Base-by-base conservation (phyloP, 129 eudicot species). In the Centaurea solstitialis region DNA sequence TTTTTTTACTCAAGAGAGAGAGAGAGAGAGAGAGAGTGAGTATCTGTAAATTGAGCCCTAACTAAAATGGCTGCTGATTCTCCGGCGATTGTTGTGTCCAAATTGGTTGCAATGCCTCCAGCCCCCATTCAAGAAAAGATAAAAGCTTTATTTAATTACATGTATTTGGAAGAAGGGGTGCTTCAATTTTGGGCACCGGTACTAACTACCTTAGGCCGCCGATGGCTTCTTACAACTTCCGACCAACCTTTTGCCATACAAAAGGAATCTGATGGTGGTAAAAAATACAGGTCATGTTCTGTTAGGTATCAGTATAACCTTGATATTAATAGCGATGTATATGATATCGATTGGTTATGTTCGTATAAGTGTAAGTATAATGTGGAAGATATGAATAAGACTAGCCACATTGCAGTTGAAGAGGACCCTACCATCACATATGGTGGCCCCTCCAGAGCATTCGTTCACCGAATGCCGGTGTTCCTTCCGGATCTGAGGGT, bases 131-230 rank as follows among this genome's bases (percentile, higher is more conserved):
- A 43, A 43, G 13, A 43, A 1, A 43, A 43, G 53, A 43, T 43
- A 43, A 43, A 12, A 76, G 20, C 33, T 35, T 53, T 38, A 6
- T 64, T 76, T 9, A 18, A 4, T 75, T 10, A 10, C 28, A 0
- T 2, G 30, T 26, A 26, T 26, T 2, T 26, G 30, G 18, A 28
- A n/a, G n/a, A n/a, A 17, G 47, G 28, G 22, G 15, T 12, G 28
- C 10, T 22, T 33, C 70, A 79, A 62, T 79, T 70, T 11, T 79
- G 83, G 77, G 83, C 71, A 59, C 77, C 83, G 15, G 53, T 79
- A 35, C 23, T 0, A 72, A 79, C 53, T 43, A 43, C 28, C 68
- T 39, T 9, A 13, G 77, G 77, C n/a, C n/a, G n/a, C 17, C 70
- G 64, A 70, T 59, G 12, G 10, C 40, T 53, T 47, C 82, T 78